Evolutionary conservation across 2,329 filamentous ascomycete species (phyloP).

Genomic region (Clonostachys rosea): DNA sequence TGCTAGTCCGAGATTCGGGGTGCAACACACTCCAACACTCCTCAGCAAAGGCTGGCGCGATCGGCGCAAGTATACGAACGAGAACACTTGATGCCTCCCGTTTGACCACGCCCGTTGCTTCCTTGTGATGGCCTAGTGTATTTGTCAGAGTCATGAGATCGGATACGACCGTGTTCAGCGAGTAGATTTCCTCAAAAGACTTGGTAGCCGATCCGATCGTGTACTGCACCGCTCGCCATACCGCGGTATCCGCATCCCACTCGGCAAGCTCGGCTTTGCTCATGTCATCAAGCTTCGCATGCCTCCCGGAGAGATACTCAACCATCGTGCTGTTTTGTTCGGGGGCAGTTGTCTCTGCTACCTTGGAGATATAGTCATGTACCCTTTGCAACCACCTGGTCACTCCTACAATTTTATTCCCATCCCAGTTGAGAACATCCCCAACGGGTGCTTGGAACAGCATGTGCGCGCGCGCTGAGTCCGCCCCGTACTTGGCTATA

Average conservation of each 20-base stretch:
- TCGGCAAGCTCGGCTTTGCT: constrained; percentile 21
- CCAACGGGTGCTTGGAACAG: constrained; percentile 83
- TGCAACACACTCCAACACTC: constrained; percentile 69
- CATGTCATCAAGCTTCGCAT: constrained; percentile 19
- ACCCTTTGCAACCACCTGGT: constrained; percentile 75
- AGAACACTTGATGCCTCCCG: constrained; percentile 49
- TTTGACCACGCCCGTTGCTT: constrained; percentile 35
- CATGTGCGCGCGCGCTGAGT: constrained; percentile 81
- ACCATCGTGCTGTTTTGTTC: constrained; percentile 11
- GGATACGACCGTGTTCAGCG: constrained; percentile 79
- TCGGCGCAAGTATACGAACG: constrained; percentile 70
- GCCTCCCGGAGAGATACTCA: constrained; percentile 28
- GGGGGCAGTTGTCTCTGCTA: constrained; percentile 15
- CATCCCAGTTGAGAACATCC: constrained; percentile 86
- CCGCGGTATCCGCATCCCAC: constrained; percentile 39
- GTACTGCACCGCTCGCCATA: constrained; percentile 64
- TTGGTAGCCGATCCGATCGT: constrained; percentile 63
- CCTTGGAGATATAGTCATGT: constrained; percentile 40
- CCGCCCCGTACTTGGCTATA: constrained; percentile 72
- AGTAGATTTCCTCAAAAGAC: constrained; percentile 67
- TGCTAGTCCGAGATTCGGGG: constrained; percentile 22
- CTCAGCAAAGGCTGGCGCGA: constrained; percentile 75
- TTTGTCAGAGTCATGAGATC: constrained; percentile 83
- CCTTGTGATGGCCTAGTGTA: constrained; percentile 41
- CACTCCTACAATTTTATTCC: constrained; percentile 74